Base-by-base conservation (phyloP, 495 filamentous ascomycete species). In the Trypethelium eluteriae region DNA sequence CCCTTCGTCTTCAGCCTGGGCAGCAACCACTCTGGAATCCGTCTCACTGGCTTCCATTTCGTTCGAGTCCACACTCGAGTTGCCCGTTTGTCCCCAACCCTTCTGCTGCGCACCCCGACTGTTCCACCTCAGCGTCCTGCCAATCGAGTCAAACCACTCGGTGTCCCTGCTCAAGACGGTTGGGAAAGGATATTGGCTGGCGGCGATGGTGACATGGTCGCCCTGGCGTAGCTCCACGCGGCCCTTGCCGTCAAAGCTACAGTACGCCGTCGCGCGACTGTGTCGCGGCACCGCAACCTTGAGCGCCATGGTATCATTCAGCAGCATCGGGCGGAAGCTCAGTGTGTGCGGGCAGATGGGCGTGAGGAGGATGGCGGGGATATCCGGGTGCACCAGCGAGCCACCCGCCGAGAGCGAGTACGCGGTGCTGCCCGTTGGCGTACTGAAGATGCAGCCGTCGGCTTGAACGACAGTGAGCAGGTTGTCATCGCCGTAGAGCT, bases 311-410 rank as follows among this genome's bases (percentile, higher is more conserved):
- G 88, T 93, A 76, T 98, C 94, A 41, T 90, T 93, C n/a, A 98
- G 86, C n/a, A 98, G 89, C 90, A 98, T 96, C 39, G 94, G 94
- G 10, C 94, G 86, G 85, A 98, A 98, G 44, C 91, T 95, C 25
- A 98, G 82, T 0, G 93, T 97, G 75, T 98, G 94, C 16, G 94
- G 93, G 76, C 94, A 98, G 74, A 98, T 98, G 0, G 95, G 95
- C 2, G 95, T 97, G 61, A 98, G 86, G 14, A 98, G 89, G 74
- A 98, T 97, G 71, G 92, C 94, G 7, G 94, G 95, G 66, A 98
- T 96, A 69, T 96, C 95, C 7, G 94, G 94, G 74, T 97, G 93
- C 67, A 96, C 93, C 38, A 98, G 87, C 35, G 93, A 93, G 67
- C 94, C 94, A 49, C 95, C 94, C 36, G 95, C 94, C 25, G 93